Percentiles rank a stretch among this genome's conserved stretches.
phyloP scores from a whole-genome alignment of 495 filamentous ascomycete genomes.

The Glonium stellatum region DNA sequence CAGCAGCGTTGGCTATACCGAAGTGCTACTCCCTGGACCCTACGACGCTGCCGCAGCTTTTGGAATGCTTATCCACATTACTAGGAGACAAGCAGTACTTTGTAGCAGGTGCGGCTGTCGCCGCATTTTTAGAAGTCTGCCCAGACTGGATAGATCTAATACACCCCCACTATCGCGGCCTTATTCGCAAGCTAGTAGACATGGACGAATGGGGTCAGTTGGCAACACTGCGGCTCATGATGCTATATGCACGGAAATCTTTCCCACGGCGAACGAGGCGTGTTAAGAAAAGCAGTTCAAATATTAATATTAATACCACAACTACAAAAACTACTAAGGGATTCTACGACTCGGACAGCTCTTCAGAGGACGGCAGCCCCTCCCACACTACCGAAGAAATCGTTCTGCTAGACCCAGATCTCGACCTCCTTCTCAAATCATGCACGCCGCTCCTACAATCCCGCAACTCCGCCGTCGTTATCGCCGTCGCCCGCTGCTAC shows the following conservation, averaged over 20 bases:
- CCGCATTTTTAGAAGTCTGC: constrained; percentile 82
- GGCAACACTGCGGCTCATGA: constrained; percentile 71
- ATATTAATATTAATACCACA: constrained; percentile 5
- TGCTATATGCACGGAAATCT: constrained; percentile 75
- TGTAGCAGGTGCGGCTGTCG: constrained; percentile 85
- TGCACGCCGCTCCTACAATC: constrained; percentile 82
- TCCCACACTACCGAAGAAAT: constrained; percentile 42
- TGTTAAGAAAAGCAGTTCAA: constrained; percentile 40
- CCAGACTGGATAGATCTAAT: constrained; percentile 78
- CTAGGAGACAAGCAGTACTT: constrained; percentile 90
- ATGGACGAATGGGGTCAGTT: constrained; percentile 99
- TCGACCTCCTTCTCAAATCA: constrained; percentile 71
- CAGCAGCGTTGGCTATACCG: constrained; percentile 89
- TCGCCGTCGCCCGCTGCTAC: constrained; percentile 80
- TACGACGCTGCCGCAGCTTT: constrained; percentile 70
- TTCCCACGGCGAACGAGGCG: constrained; percentile 65
- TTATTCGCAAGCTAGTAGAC: constrained; percentile 86
- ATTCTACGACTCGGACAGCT: constrained; percentile 60
- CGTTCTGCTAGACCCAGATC: constrained; percentile 66
- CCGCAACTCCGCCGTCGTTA: constrained; percentile 85
- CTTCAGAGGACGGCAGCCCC: constrained; percentile 4
- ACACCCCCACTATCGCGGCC: constrained; percentile 76
- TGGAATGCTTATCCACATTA: constrained; percentile 68
- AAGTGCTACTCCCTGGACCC: constrained; percentile 96
- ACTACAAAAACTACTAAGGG: constrained; percentile 42